Percentiles rank a stretch among this genome's conserved stretches.
These are phyloP conservation scores for Penicillium italicum DNA, from an alignment of 2,329 filamentous ascomycete genomes.

Conservation along the genomic window DNA sequence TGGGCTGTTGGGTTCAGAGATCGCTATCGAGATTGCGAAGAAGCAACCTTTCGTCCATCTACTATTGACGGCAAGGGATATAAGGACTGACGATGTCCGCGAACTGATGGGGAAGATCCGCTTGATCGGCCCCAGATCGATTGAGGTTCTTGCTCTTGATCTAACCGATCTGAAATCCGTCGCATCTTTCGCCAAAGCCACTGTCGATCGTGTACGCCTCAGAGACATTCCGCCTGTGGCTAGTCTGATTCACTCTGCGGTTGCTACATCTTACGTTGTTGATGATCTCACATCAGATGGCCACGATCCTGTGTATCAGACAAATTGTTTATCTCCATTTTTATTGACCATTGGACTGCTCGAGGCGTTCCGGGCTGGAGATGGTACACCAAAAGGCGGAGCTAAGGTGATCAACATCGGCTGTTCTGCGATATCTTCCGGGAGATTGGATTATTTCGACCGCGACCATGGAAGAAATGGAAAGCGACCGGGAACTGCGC, in stretches of 20 bases:
- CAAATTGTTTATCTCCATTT: constrained; percentile 37
- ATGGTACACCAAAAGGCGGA: constrained; percentile 30
- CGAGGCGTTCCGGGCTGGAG: constrained; percentile 36
- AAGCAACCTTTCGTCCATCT: constrained; percentile 37
- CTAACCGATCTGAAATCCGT: constrained; percentile 34
- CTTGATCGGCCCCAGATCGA: constrained; percentile 33
- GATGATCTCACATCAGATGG: constrained; percentile 34
- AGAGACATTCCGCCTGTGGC: constrained; percentile 37
- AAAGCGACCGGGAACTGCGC: constrained; percentile 21
- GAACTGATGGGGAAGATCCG: constrained; percentile 29
- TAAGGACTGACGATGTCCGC: constrained; percentile 29
- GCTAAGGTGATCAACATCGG: constrained; percentile 38
- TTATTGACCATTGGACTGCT: constrained; percentile 36
- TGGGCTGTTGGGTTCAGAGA: constrained; percentile 35
- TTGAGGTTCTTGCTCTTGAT: constrained; percentile 33
- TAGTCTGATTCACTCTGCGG: constrained; percentile 34
- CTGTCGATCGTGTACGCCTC: constrained; percentile 32
- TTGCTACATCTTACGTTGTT: constrained; percentile 32
- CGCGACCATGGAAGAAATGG: constrained; percentile 17
- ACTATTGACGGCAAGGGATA: constrained; percentile 31
- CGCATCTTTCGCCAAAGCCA: constrained; percentile 29
- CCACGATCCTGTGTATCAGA: constrained; percentile 38
- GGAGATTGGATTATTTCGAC: constrained; percentile 35
- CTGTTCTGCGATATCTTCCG: constrained; percentile 32
- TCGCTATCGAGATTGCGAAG: constrained; percentile 36